A percentile compares a stretch with the other conserved stretches of the same genome.
Conservation (phyloP, 2,329 filamentous ascomycete genomes). For the Iodosphaeria phyllophila region DNA sequence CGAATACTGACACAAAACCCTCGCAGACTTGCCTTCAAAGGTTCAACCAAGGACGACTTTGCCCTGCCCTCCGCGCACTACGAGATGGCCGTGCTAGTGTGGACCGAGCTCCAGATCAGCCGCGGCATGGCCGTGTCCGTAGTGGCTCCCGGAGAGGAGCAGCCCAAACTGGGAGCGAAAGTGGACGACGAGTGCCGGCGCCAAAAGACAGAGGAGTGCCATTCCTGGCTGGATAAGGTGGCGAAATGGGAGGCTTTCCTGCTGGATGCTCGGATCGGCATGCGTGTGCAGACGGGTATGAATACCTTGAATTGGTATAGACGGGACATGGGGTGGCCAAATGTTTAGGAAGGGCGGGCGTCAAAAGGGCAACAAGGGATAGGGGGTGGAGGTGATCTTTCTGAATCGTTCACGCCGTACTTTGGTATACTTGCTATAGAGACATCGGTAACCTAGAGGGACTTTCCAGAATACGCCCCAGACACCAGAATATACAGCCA, state of each 20-base stretch:
- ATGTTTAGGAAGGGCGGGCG: slow-evolving; percentile 3
- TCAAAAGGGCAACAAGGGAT: no score
- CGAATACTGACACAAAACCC: slow-evolving; percentile 4
- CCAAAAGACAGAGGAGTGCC: slow-evolving; percentile 39
- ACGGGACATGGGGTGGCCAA: slow-evolving; percentile 9
- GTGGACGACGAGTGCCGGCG: slow-evolving; percentile 19
- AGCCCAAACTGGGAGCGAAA: slow-evolving; percentile 6
- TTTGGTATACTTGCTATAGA: no score
- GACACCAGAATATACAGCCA: no score
- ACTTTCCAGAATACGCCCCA: no score
- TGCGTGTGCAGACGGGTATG: slow-evolving; percentile 52
- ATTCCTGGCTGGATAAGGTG: slow-evolving; percentile 45
- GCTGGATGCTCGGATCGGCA: slow-evolving; percentile 55
- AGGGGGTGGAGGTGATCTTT: no score
- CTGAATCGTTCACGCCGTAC: no score
- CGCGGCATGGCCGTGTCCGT: no score
- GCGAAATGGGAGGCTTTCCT: slow-evolving; percentile 54
- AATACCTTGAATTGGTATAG: slow-evolving; percentile 41
- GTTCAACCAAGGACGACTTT: slow-evolving; percentile 48
- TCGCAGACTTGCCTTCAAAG: slow-evolving; percentile 33
- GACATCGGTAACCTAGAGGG: no score
- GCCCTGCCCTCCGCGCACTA: slow-evolving; percentile 60
- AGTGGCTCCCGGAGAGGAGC: slow-evolving; percentile 1
- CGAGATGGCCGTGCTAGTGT: slow-evolving; percentile 68
- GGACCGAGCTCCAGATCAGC: slow-evolving; percentile 40